Base-by-base conservation (phyloP, 1,284 basidiomycete genomes). In the Farysia itapuensis region DNA sequence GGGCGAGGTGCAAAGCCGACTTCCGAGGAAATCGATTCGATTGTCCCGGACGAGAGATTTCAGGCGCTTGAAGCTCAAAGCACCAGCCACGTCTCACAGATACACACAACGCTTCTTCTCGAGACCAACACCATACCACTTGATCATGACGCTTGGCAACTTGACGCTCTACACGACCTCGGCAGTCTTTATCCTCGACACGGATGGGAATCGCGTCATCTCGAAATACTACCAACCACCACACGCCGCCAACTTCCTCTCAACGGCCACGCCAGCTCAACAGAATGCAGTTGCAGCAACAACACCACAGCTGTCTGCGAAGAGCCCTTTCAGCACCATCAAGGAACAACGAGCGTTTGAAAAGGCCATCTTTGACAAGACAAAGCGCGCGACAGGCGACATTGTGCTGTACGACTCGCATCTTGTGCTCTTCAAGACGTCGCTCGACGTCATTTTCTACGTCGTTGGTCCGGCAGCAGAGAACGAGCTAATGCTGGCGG, bases 341-440 rank as follows among this genome's bases (percentile, higher is more conserved):
- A 96, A 97, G 79, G 94, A 99, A 74, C 94, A 96, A 78, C 86
- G 89, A 38, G 84, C 86, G 21, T 96, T 97, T 74, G 95, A 98
- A 81, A 94, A 94, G 81, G 88, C 87, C 2, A 81, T 98, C 31
- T 95, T 86, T 82, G 87, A 90, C 70, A 99, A 99, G 81, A 74
- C 72, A 14, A 56, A 70, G 34, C 58, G 68, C 13, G 67, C 70
- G 18, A 60, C 57, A 39, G 68, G 72, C 42, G 94, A 99, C 71
- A 92, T 98, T 74, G 89, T 97, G 67, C 83, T 97, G 11, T 91
- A 90, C 77, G 90, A 91, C 77, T 82, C 86, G 56, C 87, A 92
- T 72, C 83, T 97, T n/a, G 86, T 89, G 22, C 84, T 98, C 18
- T 95, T 94, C 81, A 90, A 89, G 70, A 85, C 95, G 66, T 89